Percentiles rank a stretch among this genome's conserved stretches.
These are phyloP conservation scores for Pseudonitzschia pungens DNA, from an alignment of 108 stramenopile species.

Conservation along the genomic window DNA sequence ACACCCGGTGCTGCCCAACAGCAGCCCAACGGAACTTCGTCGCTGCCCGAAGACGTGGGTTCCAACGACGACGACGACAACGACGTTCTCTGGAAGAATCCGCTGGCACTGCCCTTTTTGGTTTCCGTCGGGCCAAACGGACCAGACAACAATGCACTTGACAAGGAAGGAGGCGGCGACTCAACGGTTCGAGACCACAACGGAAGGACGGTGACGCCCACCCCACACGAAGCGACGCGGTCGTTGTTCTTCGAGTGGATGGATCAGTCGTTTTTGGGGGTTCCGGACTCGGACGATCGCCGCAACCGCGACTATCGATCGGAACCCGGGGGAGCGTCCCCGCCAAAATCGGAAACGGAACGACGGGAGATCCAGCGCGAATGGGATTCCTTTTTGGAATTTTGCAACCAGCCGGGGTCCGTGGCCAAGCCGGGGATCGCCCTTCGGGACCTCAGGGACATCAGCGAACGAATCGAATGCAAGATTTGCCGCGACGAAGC, in stretches of 20 bases:
- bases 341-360: background rate
- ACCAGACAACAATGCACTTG: no score
- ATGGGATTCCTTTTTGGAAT: slow-evolving; percentile 25
- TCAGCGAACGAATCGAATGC: slow-evolving; percentile 13
- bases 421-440: slow-evolving; percentile 21
- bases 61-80: background rate
- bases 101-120: slow-evolving; percentile 23
- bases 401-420: slow-evolving; percentile 10
- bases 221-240: slow-evolving; percentile 19
- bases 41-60: no score
- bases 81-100: slow-evolving; percentile 1
- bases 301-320: no score
- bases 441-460: background rate
- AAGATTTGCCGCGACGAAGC: slow-evolving; percentile 22
- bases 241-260: slow-evolving; percentile 30
- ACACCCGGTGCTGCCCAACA: no score
- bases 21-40: no score
- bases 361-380: slow-evolving; percentile 5
- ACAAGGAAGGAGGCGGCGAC: no score
- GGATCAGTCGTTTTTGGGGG: slow-evolving; percentile 10
- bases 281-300: no score
- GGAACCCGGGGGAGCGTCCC: background rate
- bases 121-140: background rate
- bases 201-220: slow-evolving; percentile 1
- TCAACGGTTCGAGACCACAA: background rate